phyloP scores from a whole-genome alignment of 2,329 filamentous ascomycete genomes.

The Penicillium expansum region DNA sequence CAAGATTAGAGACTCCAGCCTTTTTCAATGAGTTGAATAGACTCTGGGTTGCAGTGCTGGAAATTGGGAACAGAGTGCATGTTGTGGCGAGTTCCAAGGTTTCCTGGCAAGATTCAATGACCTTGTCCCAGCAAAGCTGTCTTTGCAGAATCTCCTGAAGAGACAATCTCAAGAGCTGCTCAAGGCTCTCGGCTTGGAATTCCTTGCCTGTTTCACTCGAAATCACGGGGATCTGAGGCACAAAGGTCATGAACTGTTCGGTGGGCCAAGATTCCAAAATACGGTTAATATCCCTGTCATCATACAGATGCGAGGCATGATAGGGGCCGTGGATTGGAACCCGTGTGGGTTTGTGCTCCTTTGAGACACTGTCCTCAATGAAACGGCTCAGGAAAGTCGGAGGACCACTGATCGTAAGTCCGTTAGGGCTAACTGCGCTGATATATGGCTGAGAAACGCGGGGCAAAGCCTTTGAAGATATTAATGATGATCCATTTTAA shows the following conservation, averaged over 20 bases:
- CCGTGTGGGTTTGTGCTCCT: constrained; percentile 50
- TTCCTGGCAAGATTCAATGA: constrained; percentile 34
- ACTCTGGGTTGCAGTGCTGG: constrained; percentile 34
- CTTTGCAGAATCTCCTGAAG: constrained; percentile 40
- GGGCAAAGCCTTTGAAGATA: constrained; percentile 43
- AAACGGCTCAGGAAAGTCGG: constrained; percentile 53
- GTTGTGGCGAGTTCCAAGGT: constrained; percentile 17
- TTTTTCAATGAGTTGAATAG: constrained; percentile 34
- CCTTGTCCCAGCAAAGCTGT: constrained; percentile 44
- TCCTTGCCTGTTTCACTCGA: constrained; percentile 40
- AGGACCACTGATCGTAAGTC: constrained; percentile 59
- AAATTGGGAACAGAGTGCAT: constrained; percentile 32
- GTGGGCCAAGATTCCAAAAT: constrained; percentile 45
- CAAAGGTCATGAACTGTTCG: constrained; percentile 27
- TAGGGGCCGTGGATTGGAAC: constrained; percentile 59
- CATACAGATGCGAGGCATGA: constrained; percentile 57
- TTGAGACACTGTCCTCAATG: constrained; percentile 51
- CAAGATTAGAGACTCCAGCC: constrained; percentile 24
- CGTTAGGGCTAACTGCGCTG: constrained; percentile 58
- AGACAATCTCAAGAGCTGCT: constrained; percentile 32
- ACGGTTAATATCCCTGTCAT: constrained; percentile 50
- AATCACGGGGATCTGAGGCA: constrained; percentile 36
- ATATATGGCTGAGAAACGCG: constrained; percentile 55
- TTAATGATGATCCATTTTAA: constrained; percentile 4
- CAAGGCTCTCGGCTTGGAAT: constrained; percentile 30